These are phyloP conservation scores for Cicer chorassanicum DNA, from an alignment of 306 rosid genomes.

Conservation along the genomic window DNA sequence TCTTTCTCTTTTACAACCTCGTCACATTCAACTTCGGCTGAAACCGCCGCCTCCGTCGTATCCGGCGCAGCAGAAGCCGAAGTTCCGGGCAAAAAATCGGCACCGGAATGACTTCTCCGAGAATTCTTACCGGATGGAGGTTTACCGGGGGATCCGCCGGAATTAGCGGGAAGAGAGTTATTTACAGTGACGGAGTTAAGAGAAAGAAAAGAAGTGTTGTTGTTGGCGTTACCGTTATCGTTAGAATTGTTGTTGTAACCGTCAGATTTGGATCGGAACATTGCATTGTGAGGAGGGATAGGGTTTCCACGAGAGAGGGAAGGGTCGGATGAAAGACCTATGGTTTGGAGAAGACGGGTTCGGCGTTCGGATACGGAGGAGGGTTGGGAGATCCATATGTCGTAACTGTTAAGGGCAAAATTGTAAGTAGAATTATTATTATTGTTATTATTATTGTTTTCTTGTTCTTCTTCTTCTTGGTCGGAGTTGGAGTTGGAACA, in stretches of 20 bases:
- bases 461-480: conserved; percentile 15
- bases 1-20: background rate
- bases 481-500: conserved; percentile 85
- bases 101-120: conserved; percentile 44
- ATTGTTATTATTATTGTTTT: background rate
- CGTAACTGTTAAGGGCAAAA: conserved; percentile 61
- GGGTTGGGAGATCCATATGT: conserved; percentile 93
- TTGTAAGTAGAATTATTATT: conserved; percentile 34
- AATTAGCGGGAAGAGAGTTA: conserved; percentile 29
- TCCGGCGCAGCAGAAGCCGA: conserved; percentile 10
- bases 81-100: conserved; percentile 35
- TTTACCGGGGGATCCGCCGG: conserved; percentile 56
- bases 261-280: conserved; percentile 73
- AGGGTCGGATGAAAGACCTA: conserved; percentile 76
- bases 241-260: background rate
- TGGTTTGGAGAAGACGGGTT: conserved; percentile 64
- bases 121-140: conserved; percentile 69
- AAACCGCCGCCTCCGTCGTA: conserved; percentile 14
- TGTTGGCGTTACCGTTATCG: background rate
- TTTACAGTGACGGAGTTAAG: conserved; percentile 51
- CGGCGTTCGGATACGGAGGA: conserved; percentile 93
- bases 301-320: conserved; percentile 56
- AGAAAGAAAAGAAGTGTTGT: conserved; percentile 37
- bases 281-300: conserved; percentile 10
- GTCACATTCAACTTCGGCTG: background rate